These are phyloP conservation scores for Pterula multifida DNA, from an alignment of 1,284 basidiomycete genomes.

Conservation along the genomic window DNA sequence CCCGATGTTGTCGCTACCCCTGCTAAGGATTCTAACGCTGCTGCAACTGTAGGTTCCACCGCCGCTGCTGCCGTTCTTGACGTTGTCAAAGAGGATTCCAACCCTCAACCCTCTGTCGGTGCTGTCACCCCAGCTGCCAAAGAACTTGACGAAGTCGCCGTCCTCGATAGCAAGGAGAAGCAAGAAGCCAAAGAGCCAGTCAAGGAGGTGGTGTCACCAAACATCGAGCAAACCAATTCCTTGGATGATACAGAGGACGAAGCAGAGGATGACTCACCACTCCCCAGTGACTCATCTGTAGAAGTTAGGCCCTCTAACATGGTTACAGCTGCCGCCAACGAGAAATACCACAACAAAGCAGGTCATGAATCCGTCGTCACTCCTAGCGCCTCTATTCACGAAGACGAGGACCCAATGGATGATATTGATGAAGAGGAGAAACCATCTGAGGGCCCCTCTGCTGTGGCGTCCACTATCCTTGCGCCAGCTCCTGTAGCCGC, in stretches of 20 bases:
- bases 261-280: neutral
- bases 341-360: constrained; percentile 1
- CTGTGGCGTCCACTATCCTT: neutral
- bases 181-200: neutral
- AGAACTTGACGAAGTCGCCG: neutral
- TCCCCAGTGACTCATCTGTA: neutral
- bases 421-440: neutral
- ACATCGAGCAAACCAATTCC: too few relatives aligned
- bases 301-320: neutral
- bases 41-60: neutral
- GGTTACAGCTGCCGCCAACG: neutral
- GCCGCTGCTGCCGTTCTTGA: constrained; percentile 10
- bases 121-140: neutral
- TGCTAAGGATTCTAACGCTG: neutral
- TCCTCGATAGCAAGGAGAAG: neutral
- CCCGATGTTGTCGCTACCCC: neutral
- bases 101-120: neutral
- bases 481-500: neutral
- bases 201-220: too few relatives aligned
- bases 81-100: constrained; percentile 9
- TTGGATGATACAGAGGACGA: neutral
- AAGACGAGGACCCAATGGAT: neutral
- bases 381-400: neutral
- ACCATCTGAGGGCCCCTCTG: neutral
- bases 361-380: neutral